Conservation (phyloP, 352 stramenopile genomes). For the Phytophthora quininea region DNA sequence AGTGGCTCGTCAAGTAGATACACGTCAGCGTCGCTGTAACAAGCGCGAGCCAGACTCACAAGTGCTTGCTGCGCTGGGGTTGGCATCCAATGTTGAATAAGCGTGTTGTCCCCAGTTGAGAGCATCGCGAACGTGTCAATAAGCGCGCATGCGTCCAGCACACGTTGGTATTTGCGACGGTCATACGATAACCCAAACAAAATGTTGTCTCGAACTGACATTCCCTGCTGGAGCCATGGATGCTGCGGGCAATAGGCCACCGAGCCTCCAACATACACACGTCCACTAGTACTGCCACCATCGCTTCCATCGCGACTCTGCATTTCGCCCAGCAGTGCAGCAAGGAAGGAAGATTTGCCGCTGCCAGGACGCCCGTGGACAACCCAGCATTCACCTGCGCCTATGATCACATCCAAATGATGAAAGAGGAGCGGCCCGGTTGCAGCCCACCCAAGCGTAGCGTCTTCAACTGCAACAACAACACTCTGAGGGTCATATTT, state of each 20-base stretch:
- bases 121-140: conserved; percentile 80
- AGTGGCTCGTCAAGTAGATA: conserved; percentile 72
- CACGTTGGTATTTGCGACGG: conserved; percentile 69
- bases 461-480: conserved; percentile 64
- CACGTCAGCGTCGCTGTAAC: conserved; percentile 84
- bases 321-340: conserved; percentile 96
- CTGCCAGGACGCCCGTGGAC: conserved; percentile 94
- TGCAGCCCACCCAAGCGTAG: conserved; percentile 63
- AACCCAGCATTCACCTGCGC: conserved; percentile 90
- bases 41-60: conserved; percentile 82
- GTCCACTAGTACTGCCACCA: conserved; percentile 10
- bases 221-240: conserved; percentile 90
- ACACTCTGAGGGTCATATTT: conserved; percentile 69
- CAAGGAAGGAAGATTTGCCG: conserved; percentile 96
- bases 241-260: conserved; percentile 92
- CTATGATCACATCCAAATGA: conserved; percentile 82
- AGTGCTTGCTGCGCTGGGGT: conserved; percentile 71
- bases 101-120: conserved; percentile 81
- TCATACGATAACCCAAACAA: conserved; percentile 90
- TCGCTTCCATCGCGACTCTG: conserved; percentile 53
- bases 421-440: conserved; percentile 58
- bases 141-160: conserved; percentile 83
- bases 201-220: conserved; percentile 89
- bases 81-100: conserved; percentile 76
- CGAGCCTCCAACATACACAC: conserved; percentile 64